phyloP scores from a whole-genome alignment of 108 stramenopile species.

The Mayamaea pseudoterrestris region DNA sequence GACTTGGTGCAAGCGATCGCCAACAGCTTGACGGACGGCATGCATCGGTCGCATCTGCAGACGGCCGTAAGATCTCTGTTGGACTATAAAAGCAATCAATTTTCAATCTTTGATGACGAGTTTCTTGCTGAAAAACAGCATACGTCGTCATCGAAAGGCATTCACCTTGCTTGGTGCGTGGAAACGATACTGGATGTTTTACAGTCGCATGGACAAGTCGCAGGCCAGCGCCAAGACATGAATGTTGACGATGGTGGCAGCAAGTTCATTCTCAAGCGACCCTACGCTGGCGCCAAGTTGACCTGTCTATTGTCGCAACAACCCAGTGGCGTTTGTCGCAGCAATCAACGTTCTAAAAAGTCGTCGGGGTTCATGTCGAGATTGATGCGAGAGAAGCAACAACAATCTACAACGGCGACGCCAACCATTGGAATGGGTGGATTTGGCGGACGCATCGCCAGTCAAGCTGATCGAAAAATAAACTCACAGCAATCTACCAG shows the following conservation, averaged over 20 bases:
- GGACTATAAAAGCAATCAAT: constrained; percentile 6
- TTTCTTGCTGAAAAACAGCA: background rate
- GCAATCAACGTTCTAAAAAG: too few relatives aligned
- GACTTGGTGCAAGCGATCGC: background rate
- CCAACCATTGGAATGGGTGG: constrained; percentile 6
- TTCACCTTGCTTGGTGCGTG: constrained; percentile 24
- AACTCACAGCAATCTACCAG: too few relatives aligned
- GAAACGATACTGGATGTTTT: constrained; percentile 15
- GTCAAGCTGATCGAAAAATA: too few relatives aligned
- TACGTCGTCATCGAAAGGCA: constrained; percentile 12
- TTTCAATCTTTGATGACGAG: constrained; percentile 5
- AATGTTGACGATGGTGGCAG: constrained; percentile 4
- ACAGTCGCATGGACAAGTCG: constrained; percentile 1
- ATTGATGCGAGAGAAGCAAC: too few relatives aligned
- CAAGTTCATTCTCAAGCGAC: too few relatives aligned
- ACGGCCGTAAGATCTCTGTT: constrained; percentile 27
- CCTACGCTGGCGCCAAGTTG: constrained; percentile 43
- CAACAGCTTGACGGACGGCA: constrained; percentile 13
- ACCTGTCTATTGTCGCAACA: constrained; percentile 27
- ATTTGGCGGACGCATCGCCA: constrained; percentile 9
- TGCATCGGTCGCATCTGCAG: constrained; percentile 18
- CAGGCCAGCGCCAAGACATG: constrained; percentile 1
- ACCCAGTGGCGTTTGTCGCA: too few relatives aligned
- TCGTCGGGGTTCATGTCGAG: too few relatives aligned
- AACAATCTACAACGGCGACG: too few relatives aligned